These are phyloP conservation scores for Rhamnella rubrinervis DNA, from an alignment of 331 rosid genomes.

Conservation along the genomic window DNA sequence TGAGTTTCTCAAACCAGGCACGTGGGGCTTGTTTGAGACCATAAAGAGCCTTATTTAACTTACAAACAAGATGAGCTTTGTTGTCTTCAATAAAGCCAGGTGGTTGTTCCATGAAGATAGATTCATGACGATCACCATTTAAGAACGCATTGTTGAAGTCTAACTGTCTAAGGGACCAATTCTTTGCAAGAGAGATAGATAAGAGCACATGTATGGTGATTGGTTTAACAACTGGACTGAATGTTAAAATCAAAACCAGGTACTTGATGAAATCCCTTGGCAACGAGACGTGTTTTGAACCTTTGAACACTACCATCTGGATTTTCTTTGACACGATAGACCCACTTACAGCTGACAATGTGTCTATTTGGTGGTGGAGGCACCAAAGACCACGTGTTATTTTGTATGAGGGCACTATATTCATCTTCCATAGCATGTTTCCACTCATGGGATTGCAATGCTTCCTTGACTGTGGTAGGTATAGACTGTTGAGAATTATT, in stretches of 20 bases:
- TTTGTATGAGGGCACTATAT: neutral
- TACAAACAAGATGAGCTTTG: too few species aligned
- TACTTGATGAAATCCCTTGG: neutral
- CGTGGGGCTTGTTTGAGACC: too few species aligned
- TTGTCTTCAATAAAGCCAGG: neutral
- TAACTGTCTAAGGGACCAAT: neutral
- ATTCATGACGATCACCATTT: neutral
- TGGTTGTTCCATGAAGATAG: neutral
- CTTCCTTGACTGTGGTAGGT: neutral
- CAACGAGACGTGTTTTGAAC: neutral
- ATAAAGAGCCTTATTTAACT: too few species aligned
- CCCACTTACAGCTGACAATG: neutral
- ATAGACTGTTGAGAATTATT: neutral
- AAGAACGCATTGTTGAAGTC: neutral
- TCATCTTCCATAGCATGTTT: neutral
- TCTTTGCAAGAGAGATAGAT: neutral
- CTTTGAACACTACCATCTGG: neutral
- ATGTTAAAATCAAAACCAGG: conserved; percentile 2
- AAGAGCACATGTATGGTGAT: neutral
- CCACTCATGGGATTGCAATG: neutral
- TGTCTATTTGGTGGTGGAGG: neutral
- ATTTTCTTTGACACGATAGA: neutral
- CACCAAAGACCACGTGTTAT: neutral
- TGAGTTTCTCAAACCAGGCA: too few species aligned
- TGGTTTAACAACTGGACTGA: neutral